These are phyloP conservation scores for Nemania diffusa DNA, from an alignment of 2,329 filamentous ascomycete genomes.

Conservation along the genomic window DNA sequence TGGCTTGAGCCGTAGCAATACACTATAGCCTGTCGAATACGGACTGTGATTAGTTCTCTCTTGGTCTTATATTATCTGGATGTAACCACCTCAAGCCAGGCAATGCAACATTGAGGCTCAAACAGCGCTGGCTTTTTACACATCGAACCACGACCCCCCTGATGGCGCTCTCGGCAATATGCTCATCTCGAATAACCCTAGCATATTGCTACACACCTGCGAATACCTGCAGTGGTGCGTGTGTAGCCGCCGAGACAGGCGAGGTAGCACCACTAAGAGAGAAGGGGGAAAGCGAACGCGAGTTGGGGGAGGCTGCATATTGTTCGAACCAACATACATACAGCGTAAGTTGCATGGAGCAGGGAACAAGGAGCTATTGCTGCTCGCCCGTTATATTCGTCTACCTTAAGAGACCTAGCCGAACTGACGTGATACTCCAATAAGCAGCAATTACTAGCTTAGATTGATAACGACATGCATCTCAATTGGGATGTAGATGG, in stretches of 20 bases:
- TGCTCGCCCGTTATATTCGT: background rate
- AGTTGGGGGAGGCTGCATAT: background rate
- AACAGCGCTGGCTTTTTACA: constrained; percentile 1
- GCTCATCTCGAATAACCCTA: background rate
- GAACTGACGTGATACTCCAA: background rate
- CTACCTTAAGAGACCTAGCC: background rate
- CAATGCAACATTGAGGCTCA: constrained; percentile 31
- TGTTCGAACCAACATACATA: background rate
- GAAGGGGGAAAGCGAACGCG: background rate
- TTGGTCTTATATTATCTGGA: constrained; percentile 16
- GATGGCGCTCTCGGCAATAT: background rate
- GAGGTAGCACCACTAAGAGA: constrained; percentile 7
- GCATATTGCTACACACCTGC: background rate
- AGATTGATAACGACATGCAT: background rate
- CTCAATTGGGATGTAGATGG: background rate
- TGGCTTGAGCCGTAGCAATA: background rate
- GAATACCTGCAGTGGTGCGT: background rate
- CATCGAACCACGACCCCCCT: background rate
- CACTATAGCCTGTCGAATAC: background rate
- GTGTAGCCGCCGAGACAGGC: background rate
- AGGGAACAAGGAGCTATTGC: background rate
- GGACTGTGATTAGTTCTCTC: background rate
- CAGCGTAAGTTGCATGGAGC: background rate
- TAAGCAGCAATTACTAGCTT: background rate
- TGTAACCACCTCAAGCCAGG: constrained; percentile 19